Conservation (phyloP, 352 stramenopile species). For the Globisporangium carolinianum region DNA sequence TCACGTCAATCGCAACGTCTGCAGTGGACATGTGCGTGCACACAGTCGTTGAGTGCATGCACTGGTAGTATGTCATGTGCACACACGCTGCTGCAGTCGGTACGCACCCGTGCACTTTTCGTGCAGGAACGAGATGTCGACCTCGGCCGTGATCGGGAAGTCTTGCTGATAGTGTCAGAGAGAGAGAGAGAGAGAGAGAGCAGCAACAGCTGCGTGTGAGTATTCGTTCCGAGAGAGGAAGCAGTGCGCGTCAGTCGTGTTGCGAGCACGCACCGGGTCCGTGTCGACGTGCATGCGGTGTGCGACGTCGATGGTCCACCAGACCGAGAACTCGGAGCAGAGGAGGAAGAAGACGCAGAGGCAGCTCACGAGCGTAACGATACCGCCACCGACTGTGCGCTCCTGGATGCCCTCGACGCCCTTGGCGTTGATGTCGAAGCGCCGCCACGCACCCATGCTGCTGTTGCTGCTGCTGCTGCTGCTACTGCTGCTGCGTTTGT, state of each 20-base stretch:
- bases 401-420: constrained; percentile 87
- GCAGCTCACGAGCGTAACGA: constrained; percentile 81
- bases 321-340: constrained; percentile 80
- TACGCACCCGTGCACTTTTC: constrained; percentile 59
- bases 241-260: too few relatives aligned
- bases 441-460: constrained; percentile 57
- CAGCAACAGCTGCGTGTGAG: too few relatives aligned
- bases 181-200: background rate
- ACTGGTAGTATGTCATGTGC: background rate
- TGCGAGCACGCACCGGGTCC: constrained; percentile 38
- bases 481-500: background rate
- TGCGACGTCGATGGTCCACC: constrained; percentile 77
- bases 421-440: constrained; percentile 86
- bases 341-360: constrained; percentile 65
- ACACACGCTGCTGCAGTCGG: too few relatives aligned
- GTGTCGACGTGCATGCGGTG: constrained; percentile 88
- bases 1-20: constrained; percentile 83
- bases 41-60: background rate
- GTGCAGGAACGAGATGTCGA: constrained; percentile 80
- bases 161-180: constrained; percentile 49
- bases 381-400: constrained; percentile 72
- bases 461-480: background rate
- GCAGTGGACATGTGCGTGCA: constrained; percentile 1
- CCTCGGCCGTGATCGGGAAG: constrained; percentile 64
- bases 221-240: too few relatives aligned